phyloP scores from a whole-genome alignment of 2,329 filamentous ascomycete species.

The Zelopaecilomyces penicillatus region DNA sequence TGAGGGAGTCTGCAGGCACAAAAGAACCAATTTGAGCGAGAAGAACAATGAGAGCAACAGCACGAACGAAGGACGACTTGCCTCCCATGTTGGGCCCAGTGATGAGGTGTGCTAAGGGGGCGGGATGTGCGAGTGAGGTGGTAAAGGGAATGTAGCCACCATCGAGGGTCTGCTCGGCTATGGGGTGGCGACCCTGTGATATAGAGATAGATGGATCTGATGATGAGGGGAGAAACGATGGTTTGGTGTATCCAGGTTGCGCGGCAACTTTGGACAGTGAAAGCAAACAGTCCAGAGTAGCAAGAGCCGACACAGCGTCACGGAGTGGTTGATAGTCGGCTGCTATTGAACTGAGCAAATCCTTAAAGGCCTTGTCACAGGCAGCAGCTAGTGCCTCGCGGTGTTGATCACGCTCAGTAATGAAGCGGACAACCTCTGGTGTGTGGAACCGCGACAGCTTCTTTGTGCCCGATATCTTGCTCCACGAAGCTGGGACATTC shows the following conservation, averaged over 20 bases:
- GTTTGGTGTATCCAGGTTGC: conserved; percentile 81
- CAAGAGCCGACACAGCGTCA: conserved; percentile 78
- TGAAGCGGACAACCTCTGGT: conserved; percentile 73
- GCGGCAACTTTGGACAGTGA: conserved; percentile 77
- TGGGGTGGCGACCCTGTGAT: conserved; percentile 71
- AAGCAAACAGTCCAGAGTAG: conserved; percentile 80
- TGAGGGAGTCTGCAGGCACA: conserved; percentile 69
- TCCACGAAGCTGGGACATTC: conserved; percentile 86
- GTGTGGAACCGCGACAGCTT: conserved; percentile 89
- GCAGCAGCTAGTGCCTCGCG: conserved; percentile 88
- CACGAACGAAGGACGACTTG: conserved; percentile 94
- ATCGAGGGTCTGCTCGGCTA: conserved; percentile 85
- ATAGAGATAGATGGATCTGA: conserved; percentile 56
- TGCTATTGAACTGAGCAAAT: conserved; percentile 65
- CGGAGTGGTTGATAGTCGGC: conserved; percentile 83
- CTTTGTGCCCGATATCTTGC: conserved; percentile 91
- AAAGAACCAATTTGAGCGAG: conserved; percentile 94
- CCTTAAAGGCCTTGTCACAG: conserved; percentile 73
- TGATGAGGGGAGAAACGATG: conserved; percentile 54
- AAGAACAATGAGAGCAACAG: conserved; percentile 82
- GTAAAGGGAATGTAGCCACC: conserved; percentile 88
- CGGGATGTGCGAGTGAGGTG: conserved; percentile 58
- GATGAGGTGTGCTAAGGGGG: conserved; percentile 70
- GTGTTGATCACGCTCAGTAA: conserved; percentile 86
- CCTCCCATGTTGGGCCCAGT: conserved; percentile 99